phyloP scores from a whole-genome alignment of 805 yeast species.

The Komagataella pseudopastoris region DNA sequence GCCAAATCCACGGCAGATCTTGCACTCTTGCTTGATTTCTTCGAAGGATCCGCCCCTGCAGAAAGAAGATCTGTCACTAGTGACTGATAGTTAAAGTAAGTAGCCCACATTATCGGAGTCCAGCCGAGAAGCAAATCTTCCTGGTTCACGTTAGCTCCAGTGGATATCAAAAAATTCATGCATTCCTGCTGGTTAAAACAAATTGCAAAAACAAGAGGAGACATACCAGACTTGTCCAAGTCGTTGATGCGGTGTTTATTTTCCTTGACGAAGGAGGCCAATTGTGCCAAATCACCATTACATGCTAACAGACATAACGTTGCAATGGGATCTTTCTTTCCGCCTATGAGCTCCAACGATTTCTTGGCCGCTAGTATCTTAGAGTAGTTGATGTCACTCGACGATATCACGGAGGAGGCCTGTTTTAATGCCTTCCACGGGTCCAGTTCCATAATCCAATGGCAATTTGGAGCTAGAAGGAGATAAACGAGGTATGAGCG shows the following conservation, averaged over 20 bases:
- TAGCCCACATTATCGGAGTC: slow-evolving; percentile 83
- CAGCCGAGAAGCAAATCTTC: slow-evolving; percentile 37
- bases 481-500: not conserved
- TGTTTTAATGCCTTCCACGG: slow-evolving; percentile 18
- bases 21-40: slow-evolving; percentile 18
- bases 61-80: slow-evolving; percentile 45
- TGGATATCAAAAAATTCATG: slow-evolving; percentile 31
- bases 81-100: slow-evolving; percentile 41
- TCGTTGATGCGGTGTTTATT: slow-evolving; percentile 12
- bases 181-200: slow-evolving; percentile 35
- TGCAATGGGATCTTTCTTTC: slow-evolving; percentile 16
- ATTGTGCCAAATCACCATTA: slow-evolving; percentile 18
- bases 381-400: slow-evolving; percentile 15
- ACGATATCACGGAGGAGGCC: slow-evolving; percentile 7
- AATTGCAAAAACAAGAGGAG: slow-evolving; percentile 38
- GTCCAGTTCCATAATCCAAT: slow-evolving; percentile 7
- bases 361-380: slow-evolving; percentile 22
- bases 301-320: slow-evolving; percentile 24
- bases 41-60: slow-evolving; percentile 49
- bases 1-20: slow-evolving; percentile 47
- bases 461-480: not conserved
- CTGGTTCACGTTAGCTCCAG: slow-evolving; percentile 33
- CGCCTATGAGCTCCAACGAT: slow-evolving; percentile 15
- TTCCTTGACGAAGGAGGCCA: slow-evolving; percentile 12
- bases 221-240: slow-evolving; percentile 25